These are phyloP conservation scores for Cadophora luteo-olivacea DNA, from an alignment of 2,329 filamentous ascomycete genomes.

Conservation along the genomic window DNA sequence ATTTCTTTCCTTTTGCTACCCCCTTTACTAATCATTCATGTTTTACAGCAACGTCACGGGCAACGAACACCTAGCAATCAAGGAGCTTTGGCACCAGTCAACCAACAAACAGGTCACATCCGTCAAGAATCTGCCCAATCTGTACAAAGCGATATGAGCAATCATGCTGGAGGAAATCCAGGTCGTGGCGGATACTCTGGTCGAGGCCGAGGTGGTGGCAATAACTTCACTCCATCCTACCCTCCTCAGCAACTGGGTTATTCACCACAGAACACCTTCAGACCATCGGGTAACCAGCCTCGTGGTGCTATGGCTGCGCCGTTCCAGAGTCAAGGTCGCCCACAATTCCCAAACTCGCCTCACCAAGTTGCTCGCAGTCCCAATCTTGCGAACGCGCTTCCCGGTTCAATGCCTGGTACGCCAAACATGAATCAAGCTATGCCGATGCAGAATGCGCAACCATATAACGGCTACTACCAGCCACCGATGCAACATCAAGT, in stretches of 20 bases:
- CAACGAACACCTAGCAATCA: constrained; percentile 70
- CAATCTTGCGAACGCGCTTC: constrained; percentile 68
- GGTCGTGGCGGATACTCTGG: constrained; percentile 58
- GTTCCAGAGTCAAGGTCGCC: constrained; percentile 53
- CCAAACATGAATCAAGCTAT: constrained; percentile 73
- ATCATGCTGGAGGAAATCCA: constrained; percentile 56
- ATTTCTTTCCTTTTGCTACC: constrained; percentile 37
- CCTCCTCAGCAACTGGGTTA: constrained; percentile 56
- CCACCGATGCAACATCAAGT: constrained; percentile 55
- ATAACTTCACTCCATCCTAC: constrained; percentile 57
- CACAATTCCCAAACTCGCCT: constrained; percentile 67
- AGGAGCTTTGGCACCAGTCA: constrained; percentile 63
- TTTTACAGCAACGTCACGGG: constrained; percentile 64
- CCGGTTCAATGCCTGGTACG: constrained; percentile 71
- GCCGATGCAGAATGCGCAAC: constrained; percentile 59
- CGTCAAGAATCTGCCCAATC: constrained; percentile 89
- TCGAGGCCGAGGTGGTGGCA: constrained; percentile 62
- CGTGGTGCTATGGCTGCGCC: constrained; percentile 56
- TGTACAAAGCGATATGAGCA: constrained; percentile 74
- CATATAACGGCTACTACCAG: constrained; percentile 56
- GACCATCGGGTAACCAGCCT: constrained; percentile 49
- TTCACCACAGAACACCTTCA: constrained; percentile 51
- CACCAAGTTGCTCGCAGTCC: constrained; percentile 70
- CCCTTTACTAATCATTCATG: constrained; percentile 39
- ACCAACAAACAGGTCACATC: constrained; percentile 73